Evolutionary conservation across 1,139 yeast genomes (phyloP), one percentile per base, ranked within the genome.

Genomic region (Starmera stellimalicola): DNA sequence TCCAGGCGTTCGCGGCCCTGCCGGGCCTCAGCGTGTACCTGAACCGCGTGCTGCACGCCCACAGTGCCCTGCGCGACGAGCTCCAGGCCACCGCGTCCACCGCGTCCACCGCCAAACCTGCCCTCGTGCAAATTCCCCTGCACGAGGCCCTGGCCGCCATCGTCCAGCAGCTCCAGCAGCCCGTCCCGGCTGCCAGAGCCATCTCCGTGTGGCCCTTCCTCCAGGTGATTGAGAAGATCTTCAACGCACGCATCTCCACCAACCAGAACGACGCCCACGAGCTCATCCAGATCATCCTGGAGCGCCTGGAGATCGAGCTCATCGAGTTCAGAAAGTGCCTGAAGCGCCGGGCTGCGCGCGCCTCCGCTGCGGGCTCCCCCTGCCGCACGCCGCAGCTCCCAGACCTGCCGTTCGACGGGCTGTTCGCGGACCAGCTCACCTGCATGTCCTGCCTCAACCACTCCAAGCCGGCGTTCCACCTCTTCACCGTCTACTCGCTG

Each of bases 211-310:
- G 94, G 91, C 77, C 84, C 1, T 70, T 85, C 37, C 60, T 88
- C 17, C 78, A 71, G 36, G 76, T 74, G 10, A 58, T 88, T 37
- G 97, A 88, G 51, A 57, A 57, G n/a, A 77, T 82, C n/a, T 82
- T 79, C 58, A 70, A 76, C 38, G 78, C 88, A 6, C 75, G 73
- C 44, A 78, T 91, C 22, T 78, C 94, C 2, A 62, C 87, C 23
- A 73, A 74, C 29, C 98, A 91, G 57, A 95, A 88, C 48, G 97
- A 88, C 59, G 95, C 97, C 0, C 97, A 91, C 46, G 98, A 91
- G 50, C 65, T 91, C 41, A 70, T 91, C 22, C 94, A 84, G 50
- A 57, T 84, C 36, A 67, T 88, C 25, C 62, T 87, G 30, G 95
- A 88, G 49, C 79, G 93, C 0, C 62, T 88, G 36, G 79, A 81